These are phyloP conservation scores for Aspergillus aculeatinus DNA, from an alignment of 2,329 filamentous ascomycete species.

Conservation along the genomic window DNA sequence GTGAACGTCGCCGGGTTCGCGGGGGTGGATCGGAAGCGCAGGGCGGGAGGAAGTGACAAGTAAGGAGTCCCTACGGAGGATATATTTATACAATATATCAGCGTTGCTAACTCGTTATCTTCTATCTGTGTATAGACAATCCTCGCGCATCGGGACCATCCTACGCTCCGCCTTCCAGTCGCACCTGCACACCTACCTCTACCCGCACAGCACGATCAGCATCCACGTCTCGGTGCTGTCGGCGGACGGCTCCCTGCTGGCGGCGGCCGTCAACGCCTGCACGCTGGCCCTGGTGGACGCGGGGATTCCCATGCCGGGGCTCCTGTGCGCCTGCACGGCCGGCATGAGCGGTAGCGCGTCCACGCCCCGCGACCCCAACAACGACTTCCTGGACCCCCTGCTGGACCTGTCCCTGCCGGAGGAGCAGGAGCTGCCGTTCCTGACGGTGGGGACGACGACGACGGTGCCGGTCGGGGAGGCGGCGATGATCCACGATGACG, in stretches of 20 bases:
- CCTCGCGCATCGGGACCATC: conserved; percentile 61
- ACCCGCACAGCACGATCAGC: conserved; percentile 80
- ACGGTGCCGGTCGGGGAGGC: conserved; percentile 53
- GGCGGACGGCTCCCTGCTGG: conserved; percentile 85
- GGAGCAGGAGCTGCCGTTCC: conserved; percentile 75
- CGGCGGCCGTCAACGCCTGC: conserved; percentile 84
- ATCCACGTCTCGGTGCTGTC: conserved; percentile 84
- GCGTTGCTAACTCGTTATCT: not conserved
- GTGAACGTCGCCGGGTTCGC: conserved; percentile 86
- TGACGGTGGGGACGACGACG: conserved; percentile 74
- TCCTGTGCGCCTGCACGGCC: conserved; percentile 83
- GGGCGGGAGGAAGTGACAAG: conserved; percentile 71
- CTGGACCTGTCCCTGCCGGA: conserved; percentile 47
- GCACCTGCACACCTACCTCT: conserved; percentile 80
- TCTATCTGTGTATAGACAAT: conserved; percentile 61
- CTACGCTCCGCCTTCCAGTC: conserved; percentile 74
- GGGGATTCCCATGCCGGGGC: conserved; percentile 91
- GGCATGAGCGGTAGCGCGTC: conserved; percentile 59
- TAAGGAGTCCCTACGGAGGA: conserved; percentile 43
- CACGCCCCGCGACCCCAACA: conserved; percentile 39
- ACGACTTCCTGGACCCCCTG: conserved; percentile 45
- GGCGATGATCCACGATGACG: conserved; percentile 48
- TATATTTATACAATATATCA: not conserved
- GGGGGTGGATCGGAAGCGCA: conserved; percentile 77
- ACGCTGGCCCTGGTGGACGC: conserved; percentile 92